phyloP scores from a whole-genome alignment of 2,329 filamentous ascomycete genomes.

The Fusarium setosum region DNA sequence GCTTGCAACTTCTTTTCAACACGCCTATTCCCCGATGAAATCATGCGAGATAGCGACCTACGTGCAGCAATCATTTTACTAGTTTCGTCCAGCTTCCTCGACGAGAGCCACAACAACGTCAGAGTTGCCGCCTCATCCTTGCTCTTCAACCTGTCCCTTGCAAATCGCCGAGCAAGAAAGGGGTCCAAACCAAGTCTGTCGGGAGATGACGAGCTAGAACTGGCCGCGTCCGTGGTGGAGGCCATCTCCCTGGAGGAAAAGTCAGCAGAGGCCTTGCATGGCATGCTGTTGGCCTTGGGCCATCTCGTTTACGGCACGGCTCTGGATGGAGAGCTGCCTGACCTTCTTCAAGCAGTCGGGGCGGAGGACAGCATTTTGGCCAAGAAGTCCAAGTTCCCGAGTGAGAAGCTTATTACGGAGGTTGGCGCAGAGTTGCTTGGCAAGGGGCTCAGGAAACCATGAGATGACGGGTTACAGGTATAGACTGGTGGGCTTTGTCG shows the following conservation, averaged over 20 bases:
- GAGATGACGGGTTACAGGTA: not conserved
- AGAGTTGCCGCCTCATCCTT: constrained; percentile 86
- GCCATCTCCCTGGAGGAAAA: constrained; percentile 69
- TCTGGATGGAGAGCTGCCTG: constrained; percentile 78
- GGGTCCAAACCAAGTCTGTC: constrained; percentile 69
- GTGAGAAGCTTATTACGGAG: constrained; percentile 67
- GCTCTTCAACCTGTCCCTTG: constrained; percentile 82
- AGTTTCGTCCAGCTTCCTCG: constrained; percentile 82
- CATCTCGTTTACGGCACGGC: constrained; percentile 79
- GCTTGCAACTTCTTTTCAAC: constrained; percentile 87
- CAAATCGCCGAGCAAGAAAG: constrained; percentile 74
- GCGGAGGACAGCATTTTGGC: constrained; percentile 71
- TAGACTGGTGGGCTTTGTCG: not conserved
- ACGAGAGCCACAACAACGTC: constrained; percentile 77
- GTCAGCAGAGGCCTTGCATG: constrained; percentile 79
- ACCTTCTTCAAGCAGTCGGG: constrained; percentile 83
- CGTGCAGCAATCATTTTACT: constrained; percentile 73
- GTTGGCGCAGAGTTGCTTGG: constrained; percentile 64
- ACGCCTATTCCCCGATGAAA: constrained; percentile 73
- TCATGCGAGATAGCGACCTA: constrained; percentile 64
- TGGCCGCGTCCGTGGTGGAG: constrained; percentile 84
- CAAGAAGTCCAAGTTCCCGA: constrained; percentile 68
- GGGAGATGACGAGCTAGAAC: constrained; percentile 80
- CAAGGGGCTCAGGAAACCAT: constrained; percentile 58
- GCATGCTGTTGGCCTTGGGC: constrained; percentile 80